Evolutionary conservation across 768 basidiomycete species (phyloP), one percentile per base, ranked within the genome.

Genomic region (Pleurotus djamor): DNA sequence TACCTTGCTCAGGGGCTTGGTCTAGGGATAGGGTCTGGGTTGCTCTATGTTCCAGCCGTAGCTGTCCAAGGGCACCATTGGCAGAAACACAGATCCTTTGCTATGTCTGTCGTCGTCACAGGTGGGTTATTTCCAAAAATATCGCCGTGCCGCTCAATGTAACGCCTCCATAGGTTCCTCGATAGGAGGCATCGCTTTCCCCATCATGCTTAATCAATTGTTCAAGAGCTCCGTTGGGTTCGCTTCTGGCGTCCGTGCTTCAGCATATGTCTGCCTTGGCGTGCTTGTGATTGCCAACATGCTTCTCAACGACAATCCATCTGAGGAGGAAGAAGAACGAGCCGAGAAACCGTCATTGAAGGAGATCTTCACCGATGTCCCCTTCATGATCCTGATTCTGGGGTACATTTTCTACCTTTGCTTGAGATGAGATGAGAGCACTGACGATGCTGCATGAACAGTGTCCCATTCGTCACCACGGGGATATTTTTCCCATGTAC

Each of bases 401-500:
- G 76, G 71, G 77, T 79, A 56, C 51, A 77, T 67, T 2, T 28
- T 47, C 7, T 41, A 32, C 17, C 33, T 56, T 52, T 36, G 45
- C 36, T 47, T 48, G n/a, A 16, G 17, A n/a, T n/a, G n/a, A n/a
- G n/a, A n/a, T n/a, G n/a, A n/a, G n/a, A n/a, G n/a, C n/a, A n/a
- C n/a, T 17, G 56, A 57, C 68, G 58, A 32, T 68, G 49, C 48
- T 47, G 67, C 54, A 69, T 52, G 59, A 66, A 57, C 52, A 80
- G 79, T 1, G 72, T 76, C 14, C 72, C 76, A 50, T 69, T 76
- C 50, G 69, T 76, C 28, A 76, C 75, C 49, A 69, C 77, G 61
- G 83, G 81, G 14, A 67, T 83, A 28, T 82, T 82, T 66, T 79
- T 81, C 61, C 82, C 82, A 7, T 79, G 81, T 81, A 66, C 55